Conservation (phyloP, 2,329 filamentous ascomycete species). For the Falciphora oryzae region DNA sequence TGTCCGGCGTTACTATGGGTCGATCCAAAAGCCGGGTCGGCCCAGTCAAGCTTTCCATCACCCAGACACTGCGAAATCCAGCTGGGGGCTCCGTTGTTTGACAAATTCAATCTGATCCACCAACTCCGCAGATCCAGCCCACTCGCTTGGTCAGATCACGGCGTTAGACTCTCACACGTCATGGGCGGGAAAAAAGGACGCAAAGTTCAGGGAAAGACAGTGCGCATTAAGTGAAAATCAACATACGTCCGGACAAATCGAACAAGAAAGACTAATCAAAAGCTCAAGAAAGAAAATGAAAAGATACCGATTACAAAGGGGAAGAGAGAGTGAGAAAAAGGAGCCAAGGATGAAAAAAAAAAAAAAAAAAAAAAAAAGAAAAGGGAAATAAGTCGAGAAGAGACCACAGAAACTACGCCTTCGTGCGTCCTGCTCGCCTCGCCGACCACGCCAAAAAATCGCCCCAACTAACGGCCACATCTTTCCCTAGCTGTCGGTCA, state of each 20-base stretch:
- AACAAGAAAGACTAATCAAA: not conserved
- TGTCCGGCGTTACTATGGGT: not conserved
- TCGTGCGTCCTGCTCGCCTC: not conserved
- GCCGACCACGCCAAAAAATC: not conserved
- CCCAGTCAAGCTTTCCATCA: not conserved
- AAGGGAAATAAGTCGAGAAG: not conserved
- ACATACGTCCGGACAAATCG: no score
- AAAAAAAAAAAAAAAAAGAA: not conserved
- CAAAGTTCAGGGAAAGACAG: no score
- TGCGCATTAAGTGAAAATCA: not conserved
- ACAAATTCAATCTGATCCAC: not conserved
- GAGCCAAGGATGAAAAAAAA: not conserved
- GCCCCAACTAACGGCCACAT: no score
- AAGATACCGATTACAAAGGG: not conserved
- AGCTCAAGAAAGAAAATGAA: not conserved
- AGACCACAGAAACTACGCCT: not conserved
- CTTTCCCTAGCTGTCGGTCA: no score
- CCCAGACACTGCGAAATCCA: not conserved
- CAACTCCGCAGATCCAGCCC: not conserved
- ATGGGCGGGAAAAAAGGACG: not conserved
- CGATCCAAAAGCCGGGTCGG: not conserved
- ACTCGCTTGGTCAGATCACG: not conserved
- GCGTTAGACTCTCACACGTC: not conserved
- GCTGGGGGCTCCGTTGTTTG: not conserved
- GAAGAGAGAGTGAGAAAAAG: not conserved